These are phyloP conservation scores for Xylaria grammica DNA, from an alignment of 495 filamentous ascomycete genomes.

Conservation along the genomic window DNA sequence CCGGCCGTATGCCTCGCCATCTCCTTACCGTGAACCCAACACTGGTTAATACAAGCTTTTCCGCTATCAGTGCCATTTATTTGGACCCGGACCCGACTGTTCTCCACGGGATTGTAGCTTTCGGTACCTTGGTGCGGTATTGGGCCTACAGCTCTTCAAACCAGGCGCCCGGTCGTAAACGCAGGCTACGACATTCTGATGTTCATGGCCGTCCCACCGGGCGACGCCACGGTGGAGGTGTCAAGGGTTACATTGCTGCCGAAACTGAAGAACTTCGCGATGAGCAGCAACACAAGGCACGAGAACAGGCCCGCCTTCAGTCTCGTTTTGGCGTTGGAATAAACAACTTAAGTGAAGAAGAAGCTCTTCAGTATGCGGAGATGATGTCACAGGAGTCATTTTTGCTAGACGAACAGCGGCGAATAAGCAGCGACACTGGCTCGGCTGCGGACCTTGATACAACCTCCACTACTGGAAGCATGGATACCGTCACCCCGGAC, in stretches of 20 bases:
- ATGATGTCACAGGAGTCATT: constrained; percentile 85
- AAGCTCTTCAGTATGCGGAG: constrained; percentile 85
- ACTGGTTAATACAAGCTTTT: constrained; percentile 67
- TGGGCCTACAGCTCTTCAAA: constrained; percentile 85
- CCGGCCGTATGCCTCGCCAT: constrained; percentile 68
- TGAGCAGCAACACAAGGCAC: constrained; percentile 62
- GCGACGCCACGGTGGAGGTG: constrained; percentile 46
- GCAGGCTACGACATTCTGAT: constrained; percentile 50
- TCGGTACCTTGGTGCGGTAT: constrained; percentile 85
- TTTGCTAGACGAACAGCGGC: constrained; percentile 63
- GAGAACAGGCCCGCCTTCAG: constrained; percentile 70
- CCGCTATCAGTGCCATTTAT: constrained; percentile 79
- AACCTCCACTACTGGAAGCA: constrained; percentile 52
- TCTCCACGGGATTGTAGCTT: constrained; percentile 88
- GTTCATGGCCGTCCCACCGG: constrained; percentile 45
- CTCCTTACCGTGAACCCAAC: constrained; percentile 45
- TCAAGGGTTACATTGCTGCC: constrained; percentile 77
- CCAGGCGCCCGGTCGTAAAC: constrained; percentile 50
- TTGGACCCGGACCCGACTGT: constrained; percentile 89
- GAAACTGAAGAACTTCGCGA: constrained; percentile 79
- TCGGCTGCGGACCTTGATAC: constrained; percentile 56
- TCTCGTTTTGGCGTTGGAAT: constrained; percentile 83
- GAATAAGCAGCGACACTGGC: constrained; percentile 57
- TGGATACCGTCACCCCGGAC: constrained; percentile 57
- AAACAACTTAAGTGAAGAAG: constrained; percentile 81